phyloP scores from a whole-genome alignment of 208 protist genomes.

The Leishmania aethiopica region DNA sequence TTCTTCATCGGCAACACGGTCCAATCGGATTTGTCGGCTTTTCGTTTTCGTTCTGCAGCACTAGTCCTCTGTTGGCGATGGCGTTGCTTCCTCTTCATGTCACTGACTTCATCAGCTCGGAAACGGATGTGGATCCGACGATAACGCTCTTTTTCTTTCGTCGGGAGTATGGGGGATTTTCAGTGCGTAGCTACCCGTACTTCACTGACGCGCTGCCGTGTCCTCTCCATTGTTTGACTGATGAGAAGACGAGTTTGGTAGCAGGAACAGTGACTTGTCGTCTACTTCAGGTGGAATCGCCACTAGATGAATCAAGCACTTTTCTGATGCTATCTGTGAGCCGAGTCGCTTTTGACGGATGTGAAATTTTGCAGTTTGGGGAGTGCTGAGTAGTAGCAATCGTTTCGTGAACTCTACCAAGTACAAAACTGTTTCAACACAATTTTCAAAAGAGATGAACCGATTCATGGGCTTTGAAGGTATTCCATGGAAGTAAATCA shows the following conservation, averaged over 20 bases:
- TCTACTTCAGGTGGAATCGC: background rate
- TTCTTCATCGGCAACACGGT: slow-evolving; percentile 4
- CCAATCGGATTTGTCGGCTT: slow-evolving; percentile 6
- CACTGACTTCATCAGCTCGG: background rate
- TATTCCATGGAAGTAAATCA: background rate
- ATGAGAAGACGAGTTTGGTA: background rate
- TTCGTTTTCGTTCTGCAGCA: background rate
- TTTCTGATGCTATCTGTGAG: background rate
- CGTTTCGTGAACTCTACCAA: background rate
- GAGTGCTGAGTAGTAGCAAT: background rate
- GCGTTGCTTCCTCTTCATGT: background rate
- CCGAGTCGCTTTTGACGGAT: background rate
- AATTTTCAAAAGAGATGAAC: background rate
- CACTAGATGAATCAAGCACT: background rate
- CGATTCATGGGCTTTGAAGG: background rate
- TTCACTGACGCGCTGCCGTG: slow-evolving; percentile 2
- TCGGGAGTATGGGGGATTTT: background rate
- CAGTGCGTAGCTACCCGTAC: background rate
- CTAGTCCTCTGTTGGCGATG: background rate
- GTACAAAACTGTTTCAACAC: background rate
- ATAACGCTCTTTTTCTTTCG: background rate
- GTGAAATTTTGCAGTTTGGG: background rate
- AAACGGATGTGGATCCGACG: slow-evolving; percentile 4
- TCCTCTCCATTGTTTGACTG: background rate
- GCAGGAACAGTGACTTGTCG: background rate